Conservation (phyloP, 2,329 filamentous ascomycete genomes). For the Paecilomyces fulvus region DNA sequence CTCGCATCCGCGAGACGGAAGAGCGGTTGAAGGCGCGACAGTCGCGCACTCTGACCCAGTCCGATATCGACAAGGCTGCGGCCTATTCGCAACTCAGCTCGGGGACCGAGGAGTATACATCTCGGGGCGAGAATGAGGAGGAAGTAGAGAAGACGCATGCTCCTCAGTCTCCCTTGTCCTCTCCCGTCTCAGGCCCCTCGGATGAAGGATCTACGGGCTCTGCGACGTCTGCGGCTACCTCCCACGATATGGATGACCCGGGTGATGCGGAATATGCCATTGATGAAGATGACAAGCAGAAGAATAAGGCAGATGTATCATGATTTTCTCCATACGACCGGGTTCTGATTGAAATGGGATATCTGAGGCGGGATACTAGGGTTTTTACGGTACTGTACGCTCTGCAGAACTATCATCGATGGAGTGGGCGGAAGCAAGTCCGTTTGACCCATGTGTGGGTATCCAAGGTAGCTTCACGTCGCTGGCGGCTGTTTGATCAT, state of each 20-base stretch:
- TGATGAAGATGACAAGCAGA: neutral
- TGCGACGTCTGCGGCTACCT: constrained; percentile 13
- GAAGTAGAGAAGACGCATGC: constrained; percentile 5
- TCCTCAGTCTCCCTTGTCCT: constrained; percentile 8
- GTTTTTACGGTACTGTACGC: neutral
- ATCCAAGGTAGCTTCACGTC: neutral
- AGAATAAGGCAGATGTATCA: neutral
- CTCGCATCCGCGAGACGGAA: constrained; percentile 76
- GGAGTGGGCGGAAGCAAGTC: neutral
- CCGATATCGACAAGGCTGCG: constrained; percentile 13
- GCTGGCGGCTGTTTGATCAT: neutral
- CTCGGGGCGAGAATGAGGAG: constrained; percentile 11
- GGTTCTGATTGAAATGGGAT: neutral
- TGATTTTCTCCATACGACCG: neutral
- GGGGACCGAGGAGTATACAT: neutral
- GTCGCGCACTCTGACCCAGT: neutral
- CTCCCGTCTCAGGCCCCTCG: constrained; percentile 11
- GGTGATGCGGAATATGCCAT: neutral
- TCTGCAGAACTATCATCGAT: neutral
- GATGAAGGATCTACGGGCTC: constrained; percentile 16
- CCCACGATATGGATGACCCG: constrained; percentile 7
- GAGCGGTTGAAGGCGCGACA: constrained; percentile 53
- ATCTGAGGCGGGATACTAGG: neutral
- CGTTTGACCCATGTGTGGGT: neutral
- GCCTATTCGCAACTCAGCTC: neutral